phyloP scores from a whole-genome alignment of 2,329 filamentous ascomycete species.

The Fusarium nodosum region DNA sequence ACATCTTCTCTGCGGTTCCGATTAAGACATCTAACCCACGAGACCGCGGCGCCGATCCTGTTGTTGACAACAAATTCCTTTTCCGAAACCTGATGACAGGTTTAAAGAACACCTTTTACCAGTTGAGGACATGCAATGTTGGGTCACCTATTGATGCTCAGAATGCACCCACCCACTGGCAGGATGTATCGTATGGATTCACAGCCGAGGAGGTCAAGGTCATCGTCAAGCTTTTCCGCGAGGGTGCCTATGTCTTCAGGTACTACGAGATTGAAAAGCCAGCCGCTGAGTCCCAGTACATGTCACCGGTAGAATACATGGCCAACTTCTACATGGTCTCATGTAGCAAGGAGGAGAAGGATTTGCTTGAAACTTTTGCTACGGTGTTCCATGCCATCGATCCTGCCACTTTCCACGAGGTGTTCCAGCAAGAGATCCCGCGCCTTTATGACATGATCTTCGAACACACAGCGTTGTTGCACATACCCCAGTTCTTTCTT shows the following conservation, averaged over 20 bases:
- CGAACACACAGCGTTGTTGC: conserved; percentile 91
- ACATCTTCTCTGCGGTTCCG: conserved; percentile 95
- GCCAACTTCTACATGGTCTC: conserved; percentile 95
- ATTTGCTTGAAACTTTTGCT: conserved; percentile 95
- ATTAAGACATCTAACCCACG: conserved; percentile 95
- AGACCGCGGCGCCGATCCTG: conserved; percentile 89
- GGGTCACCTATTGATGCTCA: conserved; percentile 77
- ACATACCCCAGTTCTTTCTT: conserved; percentile 97
- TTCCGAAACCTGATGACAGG: conserved; percentile 98
- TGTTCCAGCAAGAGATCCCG: conserved; percentile 97
- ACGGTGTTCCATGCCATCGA: conserved; percentile 99
- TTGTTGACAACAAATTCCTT: conserved; percentile 96
- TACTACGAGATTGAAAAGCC: conserved; percentile 95
- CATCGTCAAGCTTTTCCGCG: conserved; percentile 95
- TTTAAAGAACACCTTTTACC: conserved; percentile 95
- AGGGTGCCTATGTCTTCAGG: conserved; percentile 94
- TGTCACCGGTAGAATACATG: conserved; percentile 90
- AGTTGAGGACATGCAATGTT: conserved; percentile 90
- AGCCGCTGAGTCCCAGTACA: conserved; percentile 77
- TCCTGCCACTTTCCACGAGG: conserved; percentile 97
- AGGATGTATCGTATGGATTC: conserved; percentile 95
- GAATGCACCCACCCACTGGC: conserved; percentile 90
- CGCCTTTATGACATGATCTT: conserved; percentile 98
- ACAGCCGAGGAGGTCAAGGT: conserved; percentile 97
- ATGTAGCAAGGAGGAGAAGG: conserved; percentile 96